Evolutionary conservation across 2,329 filamentous ascomycete species (phyloP).

Genomic region (Alternaria triticimaculans): DNA sequence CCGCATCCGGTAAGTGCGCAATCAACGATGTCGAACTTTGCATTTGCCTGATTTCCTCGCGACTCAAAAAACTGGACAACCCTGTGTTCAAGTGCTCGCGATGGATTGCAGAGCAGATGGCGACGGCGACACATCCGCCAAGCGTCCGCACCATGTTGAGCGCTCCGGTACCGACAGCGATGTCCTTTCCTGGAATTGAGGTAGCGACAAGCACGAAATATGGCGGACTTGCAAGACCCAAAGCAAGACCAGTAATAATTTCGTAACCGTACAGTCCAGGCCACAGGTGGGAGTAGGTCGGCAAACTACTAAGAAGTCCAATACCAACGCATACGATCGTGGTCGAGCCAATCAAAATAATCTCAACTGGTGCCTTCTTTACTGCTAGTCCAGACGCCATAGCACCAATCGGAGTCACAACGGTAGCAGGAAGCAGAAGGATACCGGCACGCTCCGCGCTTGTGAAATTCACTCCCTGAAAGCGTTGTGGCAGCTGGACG

Average conservation of each 20-base stretch:
- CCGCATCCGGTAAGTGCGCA: conserved; percentile 21
- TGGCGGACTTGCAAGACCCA: conserved; percentile 35
- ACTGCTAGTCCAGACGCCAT: conserved; percentile 30
- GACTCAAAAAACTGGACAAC: conserved; percentile 27
- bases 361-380: conserved; percentile 29
- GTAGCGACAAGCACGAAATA: conserved; percentile 38
- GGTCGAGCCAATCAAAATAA: conserved; percentile 27
- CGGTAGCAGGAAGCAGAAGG: conserved; percentile 35
- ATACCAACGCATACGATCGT: conserved; percentile 31
- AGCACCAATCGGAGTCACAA: conserved; percentile 37
- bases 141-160: conserved; percentile 44
- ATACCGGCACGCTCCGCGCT: conserved; percentile 41
- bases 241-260: conserved; percentile 35
- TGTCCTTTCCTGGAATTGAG: conserved; percentile 31
- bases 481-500: conserved; percentile 43
- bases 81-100: conserved; percentile 22
- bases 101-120: conserved; percentile 41
- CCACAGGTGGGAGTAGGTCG: conserved; percentile 23
- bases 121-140: conserved; percentile 40
- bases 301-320: conserved; percentile 37
- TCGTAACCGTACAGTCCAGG: conserved; percentile 37
- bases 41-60: conserved; percentile 28
- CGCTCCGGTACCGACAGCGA: conserved; percentile 37
- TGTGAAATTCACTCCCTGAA: conserved; percentile 41
- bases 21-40: conserved; percentile 25